Evolutionary conservation across 2,329 filamentous ascomycete species (phyloP).

Genomic region (Diaporthe capsici): DNA sequence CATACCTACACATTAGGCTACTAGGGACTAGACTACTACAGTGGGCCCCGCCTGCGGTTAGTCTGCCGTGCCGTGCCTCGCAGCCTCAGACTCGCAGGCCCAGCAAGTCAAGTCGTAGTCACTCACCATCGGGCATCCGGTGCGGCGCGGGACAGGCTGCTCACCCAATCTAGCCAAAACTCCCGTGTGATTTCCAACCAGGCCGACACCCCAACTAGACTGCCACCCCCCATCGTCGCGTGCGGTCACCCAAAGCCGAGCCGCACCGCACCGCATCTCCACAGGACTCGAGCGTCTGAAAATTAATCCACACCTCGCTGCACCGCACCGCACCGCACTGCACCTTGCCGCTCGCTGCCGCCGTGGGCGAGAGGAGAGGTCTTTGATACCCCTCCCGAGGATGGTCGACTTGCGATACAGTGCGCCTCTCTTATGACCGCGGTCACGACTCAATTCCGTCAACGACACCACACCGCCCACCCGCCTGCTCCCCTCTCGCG

Average conservation of each 20-base stretch:
- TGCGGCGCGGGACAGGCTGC: constrained; percentile 31
- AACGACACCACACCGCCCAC: constrained; percentile 31
- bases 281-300: neutral
- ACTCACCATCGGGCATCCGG: constrained; percentile 13
- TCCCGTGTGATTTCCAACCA: constrained; percentile 16
- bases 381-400: constrained; percentile 24
- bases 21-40: too few species aligned
- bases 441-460: constrained; percentile 36
- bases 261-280: constrained; percentile 9
- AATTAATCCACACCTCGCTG: neutral
- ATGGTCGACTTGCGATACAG: constrained; percentile 38
- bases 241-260: constrained; percentile 26
- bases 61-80: constrained; percentile 17
- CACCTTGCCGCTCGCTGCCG: constrained; percentile 21
- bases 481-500: constrained; percentile 10
- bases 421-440: constrained; percentile 38
- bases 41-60: constrained; percentile 12
- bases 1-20: too few species aligned
- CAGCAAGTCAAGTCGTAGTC: neutral
- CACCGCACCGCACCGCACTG: neutral
- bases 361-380: constrained; percentile 23
- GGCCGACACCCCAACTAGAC: constrained; percentile 23
- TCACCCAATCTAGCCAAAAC: constrained; percentile 13
- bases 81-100: constrained; percentile 18
- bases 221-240: constrained; percentile 26